These are phyloP conservation scores for Nothomitra cinnamomea DNA, from an alignment of 2,329 filamentous ascomycete species.

Conservation along the genomic window DNA sequence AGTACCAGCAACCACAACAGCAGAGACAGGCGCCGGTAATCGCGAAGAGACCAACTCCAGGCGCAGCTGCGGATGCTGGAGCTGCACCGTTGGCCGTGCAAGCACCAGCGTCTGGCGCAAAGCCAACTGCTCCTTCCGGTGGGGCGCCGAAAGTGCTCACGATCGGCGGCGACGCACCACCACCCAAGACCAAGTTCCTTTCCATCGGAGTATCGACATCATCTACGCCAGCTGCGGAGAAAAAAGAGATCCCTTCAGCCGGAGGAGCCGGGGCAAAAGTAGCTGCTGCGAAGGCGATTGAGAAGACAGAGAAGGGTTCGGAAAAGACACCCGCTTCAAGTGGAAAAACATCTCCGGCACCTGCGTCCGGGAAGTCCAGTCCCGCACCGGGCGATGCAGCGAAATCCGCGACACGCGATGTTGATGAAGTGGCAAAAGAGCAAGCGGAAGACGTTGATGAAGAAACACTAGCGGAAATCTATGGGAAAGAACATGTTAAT, in stretches of 20 bases:
- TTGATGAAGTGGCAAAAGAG: conserved; percentile 71
- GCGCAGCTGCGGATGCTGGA: not conserved
- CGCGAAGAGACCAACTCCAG: conserved; percentile 38
- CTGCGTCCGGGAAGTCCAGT: conserved; percentile 53
- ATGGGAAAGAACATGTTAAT: conserved; percentile 86
- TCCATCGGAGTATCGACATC: conserved; percentile 43
- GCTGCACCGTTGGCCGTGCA: not conserved
- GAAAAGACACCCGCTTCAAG: conserved; percentile 39
- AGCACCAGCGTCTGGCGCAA: not conserved
- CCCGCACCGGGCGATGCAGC: conserved; percentile 41
- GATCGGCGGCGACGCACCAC: conserved; percentile 35
- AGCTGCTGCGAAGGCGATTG: conserved; percentile 75
- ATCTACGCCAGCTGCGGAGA: conserved; percentile 22
- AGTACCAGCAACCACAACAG: conserved; percentile 23
- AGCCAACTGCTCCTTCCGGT: conserved; percentile 24
- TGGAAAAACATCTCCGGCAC: conserved; percentile 64
- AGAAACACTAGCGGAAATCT: conserved; percentile 81
- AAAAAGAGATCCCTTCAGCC: conserved; percentile 16
- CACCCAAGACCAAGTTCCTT: conserved; percentile 56
- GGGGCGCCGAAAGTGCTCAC: conserved; percentile 39
- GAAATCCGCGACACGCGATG: conserved; percentile 42
- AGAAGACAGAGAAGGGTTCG: conserved; percentile 53
- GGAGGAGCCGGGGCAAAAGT: conserved; percentile 63
- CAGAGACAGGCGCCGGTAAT: conserved; percentile 40
- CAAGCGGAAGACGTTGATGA: conserved; percentile 69